Percentiles rank a stretch among this genome's conserved stretches.
Conservation (phyloP, 495 filamentous ascomycete genomes). For the Xylaria flabelliformis region DNA sequence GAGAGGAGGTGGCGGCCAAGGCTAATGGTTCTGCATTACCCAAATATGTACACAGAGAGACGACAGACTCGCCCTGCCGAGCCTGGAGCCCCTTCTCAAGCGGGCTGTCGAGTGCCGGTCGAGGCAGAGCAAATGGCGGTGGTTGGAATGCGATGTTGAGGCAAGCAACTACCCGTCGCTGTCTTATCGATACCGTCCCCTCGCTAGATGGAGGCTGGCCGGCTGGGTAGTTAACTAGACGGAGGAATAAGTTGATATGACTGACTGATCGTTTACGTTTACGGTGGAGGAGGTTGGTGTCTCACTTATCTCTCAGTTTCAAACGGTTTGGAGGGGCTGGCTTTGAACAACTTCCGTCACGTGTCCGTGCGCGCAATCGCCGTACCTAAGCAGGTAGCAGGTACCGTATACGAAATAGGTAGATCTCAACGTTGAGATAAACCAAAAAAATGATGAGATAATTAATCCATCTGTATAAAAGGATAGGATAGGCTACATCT, state of each 20-base stretch:
- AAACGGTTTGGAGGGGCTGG: conserved; percentile 32
- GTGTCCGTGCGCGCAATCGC: background rate
- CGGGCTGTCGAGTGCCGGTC: background rate
- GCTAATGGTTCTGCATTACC: background rate
- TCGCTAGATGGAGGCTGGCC: conserved; percentile 17
- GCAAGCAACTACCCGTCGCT: background rate
- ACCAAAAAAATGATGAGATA: no score
- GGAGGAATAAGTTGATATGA: conserved; percentile 6
- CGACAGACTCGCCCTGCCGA: conserved; percentile 18
- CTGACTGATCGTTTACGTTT: conserved; percentile 28
- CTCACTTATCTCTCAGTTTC: conserved; percentile 32
- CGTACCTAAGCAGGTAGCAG: no score
- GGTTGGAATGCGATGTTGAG: background rate
- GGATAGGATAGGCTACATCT: no score
- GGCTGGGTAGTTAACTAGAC: background rate
- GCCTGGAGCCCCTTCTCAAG: conserved; percentile 11
- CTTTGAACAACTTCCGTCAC: background rate
- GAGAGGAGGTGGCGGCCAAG: background rate
- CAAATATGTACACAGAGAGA: background rate
- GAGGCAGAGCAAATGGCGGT: background rate
- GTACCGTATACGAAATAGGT: no score
- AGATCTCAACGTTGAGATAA: no score
- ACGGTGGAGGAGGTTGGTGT: conserved; percentile 26
- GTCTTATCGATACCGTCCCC: conserved; percentile 25
- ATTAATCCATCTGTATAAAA: no score